phyloP scores from a whole-genome alignment of 441 rosid genomes.

The Jatropha multifida region DNA sequence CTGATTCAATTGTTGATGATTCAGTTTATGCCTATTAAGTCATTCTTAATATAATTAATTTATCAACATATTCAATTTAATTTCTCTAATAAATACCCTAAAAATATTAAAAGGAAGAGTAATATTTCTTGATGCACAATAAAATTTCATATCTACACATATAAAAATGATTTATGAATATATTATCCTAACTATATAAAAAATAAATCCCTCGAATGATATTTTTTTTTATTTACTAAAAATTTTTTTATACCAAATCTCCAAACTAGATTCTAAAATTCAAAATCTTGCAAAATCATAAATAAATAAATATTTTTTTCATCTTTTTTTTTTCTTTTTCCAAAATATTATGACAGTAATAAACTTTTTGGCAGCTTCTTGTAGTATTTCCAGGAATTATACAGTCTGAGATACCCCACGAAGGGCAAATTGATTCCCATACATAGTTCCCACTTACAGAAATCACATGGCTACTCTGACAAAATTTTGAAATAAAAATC shows the following conservation, averaged over 20 bases:
- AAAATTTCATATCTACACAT: no score
- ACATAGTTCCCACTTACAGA: slow-evolving; percentile 16
- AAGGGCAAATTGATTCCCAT: slow-evolving; percentile 17
- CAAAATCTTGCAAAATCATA: background rate
- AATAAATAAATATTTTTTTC: background rate
- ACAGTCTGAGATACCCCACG: slow-evolving; percentile 17
- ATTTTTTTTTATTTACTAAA: no score
- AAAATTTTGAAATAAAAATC: background rate
- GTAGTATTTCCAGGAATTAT: slow-evolving; percentile 14
- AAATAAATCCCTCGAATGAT: no score
- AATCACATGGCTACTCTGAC: slow-evolving; percentile 19
- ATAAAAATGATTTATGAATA: no score
- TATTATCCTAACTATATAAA: no score
- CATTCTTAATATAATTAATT: background rate
- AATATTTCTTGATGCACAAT: no score
- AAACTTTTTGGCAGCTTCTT: background rate
- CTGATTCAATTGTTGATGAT: background rate
- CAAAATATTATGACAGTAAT: background rate
- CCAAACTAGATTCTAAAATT: background rate
- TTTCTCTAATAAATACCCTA: no score
- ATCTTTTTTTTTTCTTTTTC: background rate
- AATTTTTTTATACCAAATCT: background rate
- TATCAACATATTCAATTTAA: no score
- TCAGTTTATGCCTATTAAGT: background rate
- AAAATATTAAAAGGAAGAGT: no score